A percentile compares a stretch with the other conserved stretches of the same genome.
Conservation (phyloP, 805 yeast species). For the Candida railenensis region DNA sequence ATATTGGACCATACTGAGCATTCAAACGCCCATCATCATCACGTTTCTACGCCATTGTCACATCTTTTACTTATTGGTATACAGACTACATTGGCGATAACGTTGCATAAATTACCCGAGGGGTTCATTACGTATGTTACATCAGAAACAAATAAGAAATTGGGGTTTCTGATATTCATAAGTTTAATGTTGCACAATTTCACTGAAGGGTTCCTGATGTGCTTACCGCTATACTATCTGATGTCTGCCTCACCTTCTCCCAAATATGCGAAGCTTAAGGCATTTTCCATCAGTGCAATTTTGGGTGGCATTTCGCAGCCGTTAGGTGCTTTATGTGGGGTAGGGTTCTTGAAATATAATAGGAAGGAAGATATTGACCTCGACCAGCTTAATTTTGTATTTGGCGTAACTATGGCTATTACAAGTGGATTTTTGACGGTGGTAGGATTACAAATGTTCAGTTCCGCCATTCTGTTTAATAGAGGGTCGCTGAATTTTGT, state of each 20-base stretch:
- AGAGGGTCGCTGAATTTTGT: conserved; percentile 69
- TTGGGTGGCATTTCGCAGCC: conserved; percentile 89
- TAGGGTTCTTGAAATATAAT: conserved; percentile 40
- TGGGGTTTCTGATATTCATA: conserved; percentile 79
- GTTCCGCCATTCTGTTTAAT: conserved; percentile 69
- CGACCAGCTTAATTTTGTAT: conserved; percentile 38
- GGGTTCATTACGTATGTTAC: conserved; percentile 89
- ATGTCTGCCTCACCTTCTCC: conserved; percentile 48
- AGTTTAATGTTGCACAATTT: conserved; percentile 88
- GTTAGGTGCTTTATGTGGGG: conserved; percentile 78
- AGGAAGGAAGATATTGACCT: conserved; percentile 31
- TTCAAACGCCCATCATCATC: conserved; percentile 61
- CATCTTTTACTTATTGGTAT: conserved; percentile 82
- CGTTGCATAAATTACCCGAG: conserved; percentile 91
- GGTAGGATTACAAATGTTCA: conserved; percentile 84
- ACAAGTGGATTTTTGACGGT: conserved; percentile 84
- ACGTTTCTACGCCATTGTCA: conserved; percentile 72
- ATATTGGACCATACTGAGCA: not conserved
- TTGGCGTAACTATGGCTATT: conserved; percentile 65
- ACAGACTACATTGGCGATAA: conserved; percentile 84
- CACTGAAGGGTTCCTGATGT: conserved; percentile 93
- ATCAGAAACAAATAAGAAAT: conserved; percentile 55
- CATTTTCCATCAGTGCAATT: conserved; percentile 61
- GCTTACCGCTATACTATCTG: conserved; percentile 83
- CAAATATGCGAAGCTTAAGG: conserved; percentile 45